These are phyloP conservation scores for Prosopis cineraria DNA, from an alignment of 306 rosid genomes.

Conservation along the genomic window DNA sequence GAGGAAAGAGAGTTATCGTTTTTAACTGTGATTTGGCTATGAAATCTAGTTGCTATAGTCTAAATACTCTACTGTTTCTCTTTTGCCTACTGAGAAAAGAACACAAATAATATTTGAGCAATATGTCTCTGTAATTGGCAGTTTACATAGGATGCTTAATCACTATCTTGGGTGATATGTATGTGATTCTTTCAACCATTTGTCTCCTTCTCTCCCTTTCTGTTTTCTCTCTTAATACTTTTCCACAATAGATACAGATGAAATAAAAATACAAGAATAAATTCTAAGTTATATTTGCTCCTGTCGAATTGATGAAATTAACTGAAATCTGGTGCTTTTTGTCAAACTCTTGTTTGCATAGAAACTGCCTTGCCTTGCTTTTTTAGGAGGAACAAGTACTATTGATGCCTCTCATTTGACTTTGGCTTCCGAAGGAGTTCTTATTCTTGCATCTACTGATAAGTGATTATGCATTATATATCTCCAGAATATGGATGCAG, in stretches of 20 bases:
- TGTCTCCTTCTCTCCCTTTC: conserved; percentile 1
- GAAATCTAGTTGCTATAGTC: not conserved
- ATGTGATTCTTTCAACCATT: conserved; percentile 24
- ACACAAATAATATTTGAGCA: not conserved
- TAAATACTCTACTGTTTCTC: conserved; percentile 2
- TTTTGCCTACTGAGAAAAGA: not conserved
- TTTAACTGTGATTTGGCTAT: not conserved
- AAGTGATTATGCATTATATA: conserved; percentile 29
- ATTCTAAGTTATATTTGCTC: not conserved
- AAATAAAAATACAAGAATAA: conserved; percentile 9
- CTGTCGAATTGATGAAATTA: conserved; percentile 19
- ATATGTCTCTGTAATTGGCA: not conserved
- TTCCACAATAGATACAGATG: conserved; percentile 4
- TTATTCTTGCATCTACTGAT: conserved; percentile 27
- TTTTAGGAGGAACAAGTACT: not conserved
- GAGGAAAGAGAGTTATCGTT: not conserved
- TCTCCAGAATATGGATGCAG: conserved; percentile 77
- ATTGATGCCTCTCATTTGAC: conserved; percentile 20
- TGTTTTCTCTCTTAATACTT: not conserved
- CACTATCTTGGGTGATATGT: not conserved
- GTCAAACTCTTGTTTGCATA: conserved; percentile 24
- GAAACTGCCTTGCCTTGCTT: conserved; percentile 3
- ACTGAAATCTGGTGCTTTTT: conserved; percentile 30
- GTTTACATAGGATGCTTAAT: conserved; percentile 8
- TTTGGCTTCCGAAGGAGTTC: conserved; percentile 17